Evolutionary conservation across 352 stramenopile genomes (phyloP), one percentile per base, ranked within the genome.

Genomic region (Phytophthora uliginosa): DNA sequence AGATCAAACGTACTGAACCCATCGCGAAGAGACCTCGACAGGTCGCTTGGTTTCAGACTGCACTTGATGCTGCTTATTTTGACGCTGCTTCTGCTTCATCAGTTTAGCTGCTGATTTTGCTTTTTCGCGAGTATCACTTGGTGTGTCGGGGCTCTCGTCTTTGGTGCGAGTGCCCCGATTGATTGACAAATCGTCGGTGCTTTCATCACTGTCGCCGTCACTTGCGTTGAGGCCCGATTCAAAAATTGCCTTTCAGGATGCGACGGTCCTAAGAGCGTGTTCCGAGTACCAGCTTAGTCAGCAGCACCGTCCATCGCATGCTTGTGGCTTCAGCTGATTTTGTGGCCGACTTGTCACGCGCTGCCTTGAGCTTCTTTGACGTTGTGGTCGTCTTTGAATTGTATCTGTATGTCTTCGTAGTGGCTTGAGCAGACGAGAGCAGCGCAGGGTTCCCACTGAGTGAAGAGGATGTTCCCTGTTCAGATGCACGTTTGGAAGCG

Each of bases 231-330:
- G 36, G 36, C 36, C 12, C 4, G 36, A 45, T 45, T 45, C 36
- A 8, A 45, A 40, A 2, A 20, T 51, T 57, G 12, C 40, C 53
- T 51, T 60, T 59, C 33, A 67, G 18, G 26, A 67, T 67, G n/a
- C n/a, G 33, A 2, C 0, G 24, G 24, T 67, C 55, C 20, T 33
- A 40, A 20, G 55, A 67, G 13, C 60, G 36, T 24, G 60, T 13
- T 47, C 55, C 50, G 7, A 58, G 36, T 18, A 47, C 33, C 9
- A 59, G 20, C 7, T 4, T 8, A 5, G 59, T 58, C 28, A 58
- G 26, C 10, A n/a, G 28, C 17, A 59, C 47, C 20, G 47, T 66
- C 59, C 59, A 66, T 2, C 28, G 20, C 59, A 51, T 60, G 12
- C 8, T 45, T 45, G 4, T 45, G 36, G 36, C n/a, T n/a, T n/a